phyloP scores from a whole-genome alignment of 192 early-diverging fungal species.

The Piromyces finnis region DNA sequence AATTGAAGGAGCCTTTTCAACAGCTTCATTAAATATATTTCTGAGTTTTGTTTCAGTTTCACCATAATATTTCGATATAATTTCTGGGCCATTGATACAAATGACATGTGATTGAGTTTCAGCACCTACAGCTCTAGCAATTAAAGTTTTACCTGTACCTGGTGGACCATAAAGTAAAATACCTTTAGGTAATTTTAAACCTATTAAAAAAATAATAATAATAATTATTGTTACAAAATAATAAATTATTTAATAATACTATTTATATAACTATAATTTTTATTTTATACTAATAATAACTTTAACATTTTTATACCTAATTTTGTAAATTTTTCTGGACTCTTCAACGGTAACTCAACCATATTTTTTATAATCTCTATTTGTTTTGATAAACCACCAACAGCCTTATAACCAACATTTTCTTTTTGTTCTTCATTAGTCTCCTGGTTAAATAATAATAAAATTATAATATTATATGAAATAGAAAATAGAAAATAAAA shows the following conservation, averaged over 20 bases:
- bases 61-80: constrained; percentile 77
- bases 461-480: too few species aligned
- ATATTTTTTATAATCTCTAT: constrained; percentile 59
- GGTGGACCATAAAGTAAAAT: constrained; percentile 79
- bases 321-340: constrained; percentile 50
- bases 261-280: too few species aligned
- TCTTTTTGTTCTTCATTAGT: background rate
- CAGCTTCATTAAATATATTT: constrained; percentile 54
- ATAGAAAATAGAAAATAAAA: too few species aligned
- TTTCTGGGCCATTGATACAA: constrained; percentile 82
- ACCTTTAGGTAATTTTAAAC: constrained; percentile 76
- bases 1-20: constrained; percentile 52
- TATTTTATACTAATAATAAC: background rate
- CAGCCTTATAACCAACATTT: constrained; percentile 23
- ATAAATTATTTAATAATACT: too few species aligned
- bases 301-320: constrained; percentile 28
- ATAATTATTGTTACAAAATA: too few species aligned
- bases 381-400: constrained; percentile 67
- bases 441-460: too few species aligned
- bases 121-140: constrained; percentile 70
- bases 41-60: constrained; percentile 80
- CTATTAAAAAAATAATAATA: constrained; percentile 4
- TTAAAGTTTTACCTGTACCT: constrained; percentile 90
- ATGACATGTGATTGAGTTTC: constrained; percentile 55
- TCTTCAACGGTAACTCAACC: constrained; percentile 56